phyloP scores from a whole-genome alignment of 2,329 filamentous ascomycete species.

The Curvularia sp. region DNA sequence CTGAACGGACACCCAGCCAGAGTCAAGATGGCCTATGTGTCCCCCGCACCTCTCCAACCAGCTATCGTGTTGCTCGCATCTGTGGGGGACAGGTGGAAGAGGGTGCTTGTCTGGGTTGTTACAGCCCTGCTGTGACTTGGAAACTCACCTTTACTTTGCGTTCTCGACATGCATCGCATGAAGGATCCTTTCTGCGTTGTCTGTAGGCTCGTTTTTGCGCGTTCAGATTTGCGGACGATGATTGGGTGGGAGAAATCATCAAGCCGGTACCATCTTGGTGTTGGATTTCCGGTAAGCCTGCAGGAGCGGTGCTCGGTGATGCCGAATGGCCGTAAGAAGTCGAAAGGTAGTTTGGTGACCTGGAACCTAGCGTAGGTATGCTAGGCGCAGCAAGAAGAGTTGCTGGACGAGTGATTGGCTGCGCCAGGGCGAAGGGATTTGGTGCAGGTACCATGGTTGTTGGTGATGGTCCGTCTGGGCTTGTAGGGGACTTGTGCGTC shows the following conservation, averaged over 20 bases:
- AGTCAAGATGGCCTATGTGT: too few species aligned
- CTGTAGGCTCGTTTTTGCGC: conserved; percentile 93
- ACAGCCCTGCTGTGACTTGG: background rate
- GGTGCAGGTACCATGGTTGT: conserved; percentile 44
- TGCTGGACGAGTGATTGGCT: conserved; percentile 32
- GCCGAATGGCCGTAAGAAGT: conserved; percentile 45
- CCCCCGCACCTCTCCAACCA: background rate
- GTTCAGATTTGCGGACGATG: conserved; percentile 62
- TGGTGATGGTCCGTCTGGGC: conserved; percentile 44
- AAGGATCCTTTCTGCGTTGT: conserved; percentile 93
- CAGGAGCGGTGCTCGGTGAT: conserved; percentile 47
- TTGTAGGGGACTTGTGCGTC: conserved; percentile 44
- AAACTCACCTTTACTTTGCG: conserved; percentile 67
- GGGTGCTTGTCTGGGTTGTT: conserved; percentile 1
- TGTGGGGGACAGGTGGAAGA: background rate
- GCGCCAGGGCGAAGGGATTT: conserved; percentile 41
- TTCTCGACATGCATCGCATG: conserved; percentile 95
- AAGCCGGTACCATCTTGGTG: conserved; percentile 44
- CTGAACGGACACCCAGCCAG: background rate
- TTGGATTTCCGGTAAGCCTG: conserved; percentile 40
- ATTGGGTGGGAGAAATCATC: conserved; percentile 53
- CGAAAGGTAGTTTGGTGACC: conserved; percentile 44
- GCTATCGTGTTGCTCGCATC: background rate
- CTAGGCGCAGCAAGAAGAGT: conserved; percentile 42
- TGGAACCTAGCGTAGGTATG: conserved; percentile 36